Evolutionary conservation across 768 basidiomycete species (phyloP).

Genomic region (Auriscalpium orientale): DNA sequence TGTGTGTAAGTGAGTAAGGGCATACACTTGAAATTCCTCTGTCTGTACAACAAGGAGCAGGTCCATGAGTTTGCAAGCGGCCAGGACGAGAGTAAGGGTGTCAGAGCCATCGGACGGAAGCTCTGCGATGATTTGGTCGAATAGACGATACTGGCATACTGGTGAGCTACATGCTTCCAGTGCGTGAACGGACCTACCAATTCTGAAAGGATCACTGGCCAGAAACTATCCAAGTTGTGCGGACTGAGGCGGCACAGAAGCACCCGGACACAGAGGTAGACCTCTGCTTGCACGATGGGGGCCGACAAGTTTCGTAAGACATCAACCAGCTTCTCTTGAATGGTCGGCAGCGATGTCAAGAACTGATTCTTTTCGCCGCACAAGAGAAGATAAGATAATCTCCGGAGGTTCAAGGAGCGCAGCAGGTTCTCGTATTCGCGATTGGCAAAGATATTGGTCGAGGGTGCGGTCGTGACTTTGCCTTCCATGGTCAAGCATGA

Average conservation of each 20-base stretch:
- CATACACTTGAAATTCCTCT: conserved; percentile 94
- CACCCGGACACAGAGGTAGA: conserved; percentile 89
- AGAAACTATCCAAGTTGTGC: conserved; percentile 90
- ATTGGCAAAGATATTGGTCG: conserved; percentile 94
- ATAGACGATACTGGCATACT: conserved; percentile 66
- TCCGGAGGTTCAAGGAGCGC: conserved; percentile 78
- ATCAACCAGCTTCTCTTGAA: conserved; percentile 97
- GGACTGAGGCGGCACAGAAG: conserved; percentile 84
- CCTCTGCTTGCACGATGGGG: conserved; percentile 86
- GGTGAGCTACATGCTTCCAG: background rate
- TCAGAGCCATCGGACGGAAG: conserved; percentile 81
- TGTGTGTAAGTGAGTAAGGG: background rate
- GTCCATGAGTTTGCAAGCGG: conserved; percentile 92
- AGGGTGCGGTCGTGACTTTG: conserved; percentile 76
- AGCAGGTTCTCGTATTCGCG: conserved; percentile 88
- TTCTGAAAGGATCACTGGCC: conserved; percentile 94
- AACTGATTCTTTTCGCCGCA: conserved; percentile 88
- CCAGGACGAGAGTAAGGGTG: conserved; percentile 71
- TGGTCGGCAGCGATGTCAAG: conserved; percentile 78
- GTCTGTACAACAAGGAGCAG: conserved; percentile 88
- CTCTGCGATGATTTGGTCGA: conserved; percentile 69
- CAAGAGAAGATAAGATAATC: conserved; percentile 82
- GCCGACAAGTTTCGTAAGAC: conserved; percentile 73
- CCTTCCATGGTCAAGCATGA: conserved; percentile 36
- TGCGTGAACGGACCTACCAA: conserved; percentile 41